Percentiles rank a stretch among this genome's conserved stretches.
These are phyloP conservation scores for Groenewaldozyma sp. DNA, from an alignment of 1,139 yeast species.

Conservation along the genomic window DNA sequence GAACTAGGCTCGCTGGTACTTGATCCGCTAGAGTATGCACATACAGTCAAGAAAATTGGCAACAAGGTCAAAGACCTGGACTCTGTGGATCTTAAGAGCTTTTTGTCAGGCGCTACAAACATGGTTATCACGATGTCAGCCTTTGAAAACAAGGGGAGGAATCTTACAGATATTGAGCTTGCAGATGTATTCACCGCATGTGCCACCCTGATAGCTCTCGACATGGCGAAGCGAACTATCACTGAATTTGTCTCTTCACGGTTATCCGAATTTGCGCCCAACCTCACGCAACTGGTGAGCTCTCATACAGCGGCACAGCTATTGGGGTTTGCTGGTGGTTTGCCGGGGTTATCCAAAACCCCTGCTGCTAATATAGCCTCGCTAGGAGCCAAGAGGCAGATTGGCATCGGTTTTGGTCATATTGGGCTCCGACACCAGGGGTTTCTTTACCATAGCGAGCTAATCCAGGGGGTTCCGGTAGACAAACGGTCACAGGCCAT, in stretches of 20 bases:
- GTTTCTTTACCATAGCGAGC: conserved; percentile 30
- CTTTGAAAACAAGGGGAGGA: conserved; percentile 34
- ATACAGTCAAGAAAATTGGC: conserved; percentile 43
- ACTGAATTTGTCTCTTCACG: conserved; percentile 49
- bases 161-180: conserved; percentile 34
- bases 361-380: conserved; percentile 84
- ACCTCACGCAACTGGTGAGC: conserved; percentile 64
- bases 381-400: conserved; percentile 55
- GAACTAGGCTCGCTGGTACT: conserved; percentile 59
- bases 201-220: conserved; percentile 39
- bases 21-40: conserved; percentile 58
- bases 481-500: conserved; percentile 60
- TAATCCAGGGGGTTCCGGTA: conserved; percentile 40
- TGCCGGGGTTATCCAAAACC: conserved; percentile 55
- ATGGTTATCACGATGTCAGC: conserved; percentile 72
- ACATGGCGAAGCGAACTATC: conserved; percentile 37
- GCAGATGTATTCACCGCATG: conserved; percentile 39
- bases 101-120: conserved; percentile 54
- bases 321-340: conserved; percentile 61
- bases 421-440: conserved; percentile 56
- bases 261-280: conserved; percentile 65
- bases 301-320: conserved; percentile 67
- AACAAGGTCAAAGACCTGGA: conserved; percentile 35
- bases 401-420: conserved; percentile 37
- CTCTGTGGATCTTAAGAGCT: conserved; percentile 28